Evolutionary conservation across 768 basidiomycete species (phyloP).

Genomic region (Mycena sanguinolenta): DNA sequence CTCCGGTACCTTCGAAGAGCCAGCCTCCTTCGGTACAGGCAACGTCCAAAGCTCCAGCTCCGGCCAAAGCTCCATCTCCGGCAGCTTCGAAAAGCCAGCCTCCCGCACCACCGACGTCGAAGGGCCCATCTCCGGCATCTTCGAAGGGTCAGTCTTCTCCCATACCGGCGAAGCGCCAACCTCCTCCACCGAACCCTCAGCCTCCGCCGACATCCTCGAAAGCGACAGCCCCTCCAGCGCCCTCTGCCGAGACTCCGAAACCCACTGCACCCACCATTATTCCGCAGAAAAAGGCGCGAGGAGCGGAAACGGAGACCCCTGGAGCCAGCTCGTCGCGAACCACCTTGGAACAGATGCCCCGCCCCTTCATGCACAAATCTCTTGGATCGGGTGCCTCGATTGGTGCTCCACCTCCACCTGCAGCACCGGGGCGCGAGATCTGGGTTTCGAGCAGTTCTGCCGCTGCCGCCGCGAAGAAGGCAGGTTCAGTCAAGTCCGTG

Average conservation of each 20-base stretch:
- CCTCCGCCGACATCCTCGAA: not conserved
- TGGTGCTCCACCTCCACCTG: constrained; percentile 5
- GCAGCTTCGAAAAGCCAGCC: not conserved
- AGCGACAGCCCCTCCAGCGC: constrained; percentile 6
- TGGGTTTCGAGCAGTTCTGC: constrained; percentile 31
- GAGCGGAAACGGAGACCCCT: constrained; percentile 33
- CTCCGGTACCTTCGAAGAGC: no score
- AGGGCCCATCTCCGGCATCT: no score
- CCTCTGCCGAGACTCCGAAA: constrained; percentile 20
- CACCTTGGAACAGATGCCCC: constrained; percentile 38
- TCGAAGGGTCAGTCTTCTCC: no score
- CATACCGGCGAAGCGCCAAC: no score
- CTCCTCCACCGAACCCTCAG: constrained; percentile 1
- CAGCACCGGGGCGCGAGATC: constrained; percentile 8
- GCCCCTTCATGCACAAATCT: constrained; percentile 33
- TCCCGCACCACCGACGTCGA: not conserved
- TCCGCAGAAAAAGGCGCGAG: constrained; percentile 26
- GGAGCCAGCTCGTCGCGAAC: constrained; percentile 38
- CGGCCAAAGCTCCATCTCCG: constrained; percentile 6
- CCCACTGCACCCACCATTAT: constrained; percentile 31
- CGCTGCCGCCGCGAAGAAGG: constrained; percentile 32
- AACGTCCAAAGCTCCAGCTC: no score
- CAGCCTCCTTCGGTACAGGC: no score
- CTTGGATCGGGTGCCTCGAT: constrained; percentile 29
- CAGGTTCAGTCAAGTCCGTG: not conserved